These are phyloP conservation scores for Pelagomonas calceolata DNA, from an alignment of 108 stramenopile genomes.

Conservation along the genomic window DNA sequence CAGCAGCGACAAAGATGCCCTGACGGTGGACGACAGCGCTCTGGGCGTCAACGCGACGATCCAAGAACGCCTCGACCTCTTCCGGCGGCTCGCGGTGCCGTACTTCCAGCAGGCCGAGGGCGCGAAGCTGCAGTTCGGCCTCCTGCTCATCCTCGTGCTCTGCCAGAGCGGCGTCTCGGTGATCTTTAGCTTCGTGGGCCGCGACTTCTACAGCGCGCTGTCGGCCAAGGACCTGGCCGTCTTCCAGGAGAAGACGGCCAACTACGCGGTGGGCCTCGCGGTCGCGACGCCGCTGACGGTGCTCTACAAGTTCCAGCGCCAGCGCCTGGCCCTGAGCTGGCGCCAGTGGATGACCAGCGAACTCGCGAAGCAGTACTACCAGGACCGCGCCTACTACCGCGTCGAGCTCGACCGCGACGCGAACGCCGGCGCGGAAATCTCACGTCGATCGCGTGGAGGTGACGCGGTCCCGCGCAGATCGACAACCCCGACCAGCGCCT, in stretches of 20 bases:
- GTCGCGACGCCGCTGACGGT: slow-evolving; percentile 75
- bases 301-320: slow-evolving; percentile 61
- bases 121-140: slow-evolving; percentile 60
- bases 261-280: slow-evolving; percentile 55
- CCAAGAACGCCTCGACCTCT: slow-evolving; percentile 18
- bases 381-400: too few species aligned
- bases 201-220: slow-evolving; percentile 85
- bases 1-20: too few species aligned
- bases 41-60: too few species aligned
- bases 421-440: too few species aligned
- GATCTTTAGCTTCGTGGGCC: slow-evolving; percentile 72
- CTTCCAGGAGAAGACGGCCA: slow-evolving; percentile 58
- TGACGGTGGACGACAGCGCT: too few species aligned
- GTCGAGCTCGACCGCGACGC: too few species aligned
- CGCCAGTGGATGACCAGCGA: slow-evolving; percentile 78
- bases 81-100: slow-evolving; percentile 70
- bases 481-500: slow-evolving; percentile 93
- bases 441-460: too few species aligned
- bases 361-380: too few species aligned
- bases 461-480: slow-evolving; percentile 33
- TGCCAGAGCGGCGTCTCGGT: slow-evolving; percentile 71
- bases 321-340: slow-evolving; percentile 35
- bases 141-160: slow-evolving; percentile 64
- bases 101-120: slow-evolving; percentile 66
- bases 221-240: slow-evolving; percentile 57